phyloP scores from a whole-genome alignment of 2,329 filamentous ascomycete species.

The Fusarium sp. region DNA sequence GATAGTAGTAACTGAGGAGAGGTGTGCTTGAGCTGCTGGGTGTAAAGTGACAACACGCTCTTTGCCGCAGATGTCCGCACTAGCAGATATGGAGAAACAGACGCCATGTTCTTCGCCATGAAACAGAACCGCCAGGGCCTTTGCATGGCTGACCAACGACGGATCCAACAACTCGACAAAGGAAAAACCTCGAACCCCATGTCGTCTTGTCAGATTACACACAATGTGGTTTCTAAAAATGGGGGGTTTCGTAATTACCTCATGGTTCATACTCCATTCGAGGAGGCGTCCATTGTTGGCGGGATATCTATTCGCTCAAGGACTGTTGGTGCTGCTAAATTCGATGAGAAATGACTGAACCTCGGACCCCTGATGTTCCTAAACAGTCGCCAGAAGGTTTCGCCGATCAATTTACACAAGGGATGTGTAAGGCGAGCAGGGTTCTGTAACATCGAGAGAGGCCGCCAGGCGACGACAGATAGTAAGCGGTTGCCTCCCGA shows the following conservation, averaged over 20 bases:
- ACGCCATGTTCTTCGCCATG: not conserved
- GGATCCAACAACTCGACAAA: not conserved
- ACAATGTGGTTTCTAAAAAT: slow-evolving; percentile 11
- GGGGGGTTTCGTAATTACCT: slow-evolving; percentile 6
- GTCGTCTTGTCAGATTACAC: slow-evolving; percentile 5
- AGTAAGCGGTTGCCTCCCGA: slow-evolving; percentile 8
- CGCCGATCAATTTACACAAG: slow-evolving; percentile 6
- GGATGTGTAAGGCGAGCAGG: not conserved
- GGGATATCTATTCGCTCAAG: not conserved
- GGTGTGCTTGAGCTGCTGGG: slow-evolving; percentile 2
- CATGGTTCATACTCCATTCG: slow-evolving; percentile 1
- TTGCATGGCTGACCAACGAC: not conserved
- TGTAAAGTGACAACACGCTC: slow-evolving; percentile 5
- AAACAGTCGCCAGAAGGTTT: not conserved
- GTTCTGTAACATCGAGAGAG: slow-evolving; percentile 22
- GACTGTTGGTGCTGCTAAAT: slow-evolving; percentile 11
- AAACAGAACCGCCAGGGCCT: slow-evolving; percentile 7
- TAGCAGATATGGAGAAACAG: not conserved
- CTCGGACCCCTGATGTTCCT: slow-evolving; percentile 6
- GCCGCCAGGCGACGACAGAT: slow-evolving; percentile 27
- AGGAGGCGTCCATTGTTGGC: slow-evolving; percentile 1
- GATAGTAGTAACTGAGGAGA: slow-evolving; percentile 7
- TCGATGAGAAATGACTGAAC: not conserved
- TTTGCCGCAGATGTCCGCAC: not conserved
- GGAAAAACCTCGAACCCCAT: slow-evolving; percentile 7